phyloP scores from a whole-genome alignment of 495 filamentous ascomycete genomes.

The Aspergillus egyptiacus region DNA sequence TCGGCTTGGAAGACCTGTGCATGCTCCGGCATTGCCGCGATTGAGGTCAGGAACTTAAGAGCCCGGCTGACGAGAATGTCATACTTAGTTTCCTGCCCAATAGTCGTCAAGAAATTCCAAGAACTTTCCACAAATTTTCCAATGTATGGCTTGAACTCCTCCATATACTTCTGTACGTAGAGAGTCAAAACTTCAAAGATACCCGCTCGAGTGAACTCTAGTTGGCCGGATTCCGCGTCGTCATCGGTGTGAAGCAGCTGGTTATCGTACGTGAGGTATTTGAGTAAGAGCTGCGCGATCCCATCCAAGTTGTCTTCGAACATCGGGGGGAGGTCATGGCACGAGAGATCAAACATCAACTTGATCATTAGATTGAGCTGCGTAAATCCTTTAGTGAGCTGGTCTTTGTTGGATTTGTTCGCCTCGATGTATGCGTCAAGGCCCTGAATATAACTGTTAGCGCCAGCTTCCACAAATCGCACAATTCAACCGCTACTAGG shows the following conservation, averaged over 20 bases:
- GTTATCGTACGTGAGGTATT: constrained; percentile 89
- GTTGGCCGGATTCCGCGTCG: constrained; percentile 74
- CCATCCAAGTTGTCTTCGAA: constrained; percentile 79
- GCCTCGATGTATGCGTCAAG: constrained; percentile 72
- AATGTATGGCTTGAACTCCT: constrained; percentile 75
- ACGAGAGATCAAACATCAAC: constrained; percentile 90
- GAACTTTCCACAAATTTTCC: constrained; percentile 78
- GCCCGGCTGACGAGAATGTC: constrained; percentile 94
- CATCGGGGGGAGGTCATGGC: constrained; percentile 88
- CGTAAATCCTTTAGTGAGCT: constrained; percentile 66
- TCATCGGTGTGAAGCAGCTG: constrained; percentile 72
- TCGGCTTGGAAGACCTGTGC: constrained; percentile 80
- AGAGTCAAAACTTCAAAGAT: constrained; percentile 85
- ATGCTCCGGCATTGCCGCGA: constrained; percentile 68
- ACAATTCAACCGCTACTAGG: not conserved
- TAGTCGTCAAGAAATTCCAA: constrained; percentile 82
- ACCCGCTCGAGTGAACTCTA: constrained; percentile 82
- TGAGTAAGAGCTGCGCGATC: constrained; percentile 75
- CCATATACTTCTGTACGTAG: constrained; percentile 88
- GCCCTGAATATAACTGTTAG: constrained; percentile 41
- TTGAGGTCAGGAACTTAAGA: constrained; percentile 86
- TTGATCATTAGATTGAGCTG: constrained; percentile 83
- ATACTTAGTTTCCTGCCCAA: constrained; percentile 83
- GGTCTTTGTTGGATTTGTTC: constrained; percentile 65
- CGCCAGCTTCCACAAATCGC: not conserved